A percentile compares a stretch with the other conserved stretches of the same genome.
These are phyloP conservation scores for Cryptococcus sp. DNA, from an alignment of 1,284 basidiomycete genomes.

Conservation along the genomic window DNA sequence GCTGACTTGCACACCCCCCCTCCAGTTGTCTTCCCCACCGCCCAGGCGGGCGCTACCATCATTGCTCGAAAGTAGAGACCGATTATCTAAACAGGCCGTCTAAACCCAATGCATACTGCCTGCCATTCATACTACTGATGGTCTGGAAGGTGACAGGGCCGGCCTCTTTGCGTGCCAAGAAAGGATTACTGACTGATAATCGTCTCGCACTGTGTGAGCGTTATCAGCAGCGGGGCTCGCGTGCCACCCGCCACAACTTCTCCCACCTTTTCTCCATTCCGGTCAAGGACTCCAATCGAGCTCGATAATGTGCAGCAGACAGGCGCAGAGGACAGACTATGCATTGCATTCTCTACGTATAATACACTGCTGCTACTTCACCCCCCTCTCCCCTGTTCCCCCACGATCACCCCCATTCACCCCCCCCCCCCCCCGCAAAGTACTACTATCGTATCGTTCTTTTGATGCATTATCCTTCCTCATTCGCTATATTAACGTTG, in stretches of 20 bases:
- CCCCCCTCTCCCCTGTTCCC: background rate
- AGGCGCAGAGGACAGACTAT: slow-evolving; percentile 4
- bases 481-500: slow-evolving; percentile 5
- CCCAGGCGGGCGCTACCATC: slow-evolving; percentile 38
- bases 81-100: background rate
- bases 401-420: background rate
- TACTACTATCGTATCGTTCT: background rate
- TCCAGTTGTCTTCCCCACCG: slow-evolving; percentile 35
- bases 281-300: no score
- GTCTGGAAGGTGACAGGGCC: no score
- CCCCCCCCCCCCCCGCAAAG: background rate
- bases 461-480: slow-evolving; percentile 1
- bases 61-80: slow-evolving; percentile 9
- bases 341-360: slow-evolving; percentile 5
- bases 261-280: no score
- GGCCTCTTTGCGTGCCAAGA: no score
- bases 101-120: no score
- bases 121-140: no score
- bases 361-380: background rate
- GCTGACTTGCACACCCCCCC: background rate
- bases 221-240: no score
- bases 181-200: no score
- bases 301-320: no score
- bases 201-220: no score
- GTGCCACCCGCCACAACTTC: no score